phyloP scores from a whole-genome alignment of 768 basidiomycete species.

The Suillus alpinus region DNA sequence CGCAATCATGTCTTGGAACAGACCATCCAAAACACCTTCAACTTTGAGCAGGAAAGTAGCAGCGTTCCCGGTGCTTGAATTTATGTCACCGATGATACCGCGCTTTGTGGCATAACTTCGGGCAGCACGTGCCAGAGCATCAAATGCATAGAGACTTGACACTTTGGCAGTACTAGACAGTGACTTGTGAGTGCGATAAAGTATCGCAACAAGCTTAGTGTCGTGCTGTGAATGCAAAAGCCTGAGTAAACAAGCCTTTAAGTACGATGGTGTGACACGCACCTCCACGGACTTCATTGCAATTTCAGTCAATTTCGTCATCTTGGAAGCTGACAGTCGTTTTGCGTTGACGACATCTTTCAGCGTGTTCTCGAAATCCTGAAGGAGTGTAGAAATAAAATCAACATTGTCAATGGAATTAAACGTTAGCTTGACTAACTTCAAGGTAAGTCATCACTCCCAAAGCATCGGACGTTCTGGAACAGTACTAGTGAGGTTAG shows the following conservation, averaged over 20 bases:
- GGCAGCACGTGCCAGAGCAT: conserved; percentile 87
- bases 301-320: conserved; percentile 71
- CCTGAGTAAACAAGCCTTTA: background rate
- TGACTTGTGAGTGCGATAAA: conserved; percentile 87
- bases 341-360: conserved; percentile 82
- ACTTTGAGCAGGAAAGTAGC: conserved; percentile 87
- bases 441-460: conserved; percentile 40
- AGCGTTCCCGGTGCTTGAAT: conserved; percentile 60
- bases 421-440: conserved; percentile 24
- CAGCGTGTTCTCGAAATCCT: conserved; percentile 81
- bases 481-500: conserved; percentile 7
- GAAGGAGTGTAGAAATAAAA: conserved; percentile 10
- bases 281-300: conserved; percentile 80
- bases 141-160: conserved; percentile 89
- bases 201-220: conserved; percentile 80
- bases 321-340: conserved; percentile 84
- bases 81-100: conserved; percentile 52
- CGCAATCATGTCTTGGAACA: conserved; percentile 81
- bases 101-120: conserved; percentile 65
- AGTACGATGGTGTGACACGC: conserved; percentile 22
- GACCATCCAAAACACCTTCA: conserved; percentile 85
- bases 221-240: conserved; percentile 55
- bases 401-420: conserved; percentile 3
- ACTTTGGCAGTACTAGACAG: conserved; percentile 69
- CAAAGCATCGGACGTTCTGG: conserved; percentile 17